Evolutionary conservation across 306 rosid genomes (phyloP).

Genomic region (Acacia melanoxylon): DNA sequence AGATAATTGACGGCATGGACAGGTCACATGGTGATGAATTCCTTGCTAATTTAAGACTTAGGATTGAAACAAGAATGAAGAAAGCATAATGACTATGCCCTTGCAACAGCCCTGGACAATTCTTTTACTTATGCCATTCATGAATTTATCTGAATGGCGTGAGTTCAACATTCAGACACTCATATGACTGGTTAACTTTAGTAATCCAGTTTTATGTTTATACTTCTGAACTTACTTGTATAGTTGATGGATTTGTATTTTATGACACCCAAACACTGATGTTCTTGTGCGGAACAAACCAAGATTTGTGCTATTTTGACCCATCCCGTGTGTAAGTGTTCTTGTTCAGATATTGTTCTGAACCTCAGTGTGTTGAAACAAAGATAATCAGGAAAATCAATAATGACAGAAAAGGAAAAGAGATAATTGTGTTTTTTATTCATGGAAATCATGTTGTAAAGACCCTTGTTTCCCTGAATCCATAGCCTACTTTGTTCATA

Average conservation of each 20-base stretch:
- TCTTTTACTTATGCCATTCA: slow-evolving; percentile 22
- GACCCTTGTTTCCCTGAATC: slow-evolving; percentile 17
- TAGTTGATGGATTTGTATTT: not conserved
- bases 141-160: not conserved
- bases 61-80: not conserved
- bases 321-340: slow-evolving; percentile 9
- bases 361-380: slow-evolving; percentile 13
- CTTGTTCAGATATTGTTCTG: not conserved
- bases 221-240: slow-evolving; percentile 6
- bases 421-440: not conserved
- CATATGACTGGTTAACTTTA: not conserved
- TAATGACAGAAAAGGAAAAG: not conserved
- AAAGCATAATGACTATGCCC: not conserved
- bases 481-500: slow-evolving; percentile 12
- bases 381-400: not conserved
- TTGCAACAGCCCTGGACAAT: slow-evolving; percentile 12
- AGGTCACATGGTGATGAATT: not conserved
- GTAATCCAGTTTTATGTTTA: not conserved
- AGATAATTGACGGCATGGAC: not conserved
- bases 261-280: not conserved
- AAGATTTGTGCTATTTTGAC: slow-evolving; percentile 6
- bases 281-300: not conserved
- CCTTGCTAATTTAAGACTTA: not conserved
- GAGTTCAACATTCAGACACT: slow-evolving; percentile 3
- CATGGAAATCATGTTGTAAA: not conserved